These are phyloP conservation scores for Orychophragmus violaceus DNA, from an alignment of 345 rosid genomes.

Conservation along the genomic window DNA sequence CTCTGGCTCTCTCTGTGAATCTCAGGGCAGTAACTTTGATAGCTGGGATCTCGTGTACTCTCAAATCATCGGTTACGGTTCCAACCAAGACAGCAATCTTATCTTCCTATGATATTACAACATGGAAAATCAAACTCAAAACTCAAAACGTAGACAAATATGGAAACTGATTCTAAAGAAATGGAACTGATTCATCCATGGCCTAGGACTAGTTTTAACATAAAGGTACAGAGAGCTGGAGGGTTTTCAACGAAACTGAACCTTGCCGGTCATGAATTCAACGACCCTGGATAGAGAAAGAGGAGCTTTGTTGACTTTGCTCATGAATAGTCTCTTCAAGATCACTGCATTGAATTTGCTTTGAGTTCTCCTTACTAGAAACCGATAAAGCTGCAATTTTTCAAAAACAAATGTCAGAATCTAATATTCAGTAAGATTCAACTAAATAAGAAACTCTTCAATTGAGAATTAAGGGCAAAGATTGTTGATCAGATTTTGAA, in stretches of 20 bases:
- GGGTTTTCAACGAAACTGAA: slow-evolving; percentile 10
- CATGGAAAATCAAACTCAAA: background rate
- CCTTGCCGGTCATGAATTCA: slow-evolving; percentile 67
- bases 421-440: background rate
- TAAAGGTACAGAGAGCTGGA: background rate
- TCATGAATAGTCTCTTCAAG: slow-evolving; percentile 91
- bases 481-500: background rate
- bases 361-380: slow-evolving; percentile 79
- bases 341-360: slow-evolving; percentile 94
- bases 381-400: slow-evolving; percentile 57
- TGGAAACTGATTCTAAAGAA: background rate
- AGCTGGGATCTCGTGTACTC: slow-evolving; percentile 81
- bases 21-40: slow-evolving; percentile 79
- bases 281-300: slow-evolving; percentile 77
- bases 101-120: slow-evolving; percentile 41
- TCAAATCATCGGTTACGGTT: slow-evolving; percentile 82
- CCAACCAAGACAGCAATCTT: slow-evolving; percentile 89
- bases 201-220: background rate
- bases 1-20: slow-evolving; percentile 87
- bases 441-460: background rate
- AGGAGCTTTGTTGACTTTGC: slow-evolving; percentile 86
- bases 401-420: background rate
- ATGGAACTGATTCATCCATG: background rate
- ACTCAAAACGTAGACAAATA: background rate
- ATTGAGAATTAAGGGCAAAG: background rate